Conservation (phyloP, 768 basidiomycete species). For the Trametes villosa region DNA sequence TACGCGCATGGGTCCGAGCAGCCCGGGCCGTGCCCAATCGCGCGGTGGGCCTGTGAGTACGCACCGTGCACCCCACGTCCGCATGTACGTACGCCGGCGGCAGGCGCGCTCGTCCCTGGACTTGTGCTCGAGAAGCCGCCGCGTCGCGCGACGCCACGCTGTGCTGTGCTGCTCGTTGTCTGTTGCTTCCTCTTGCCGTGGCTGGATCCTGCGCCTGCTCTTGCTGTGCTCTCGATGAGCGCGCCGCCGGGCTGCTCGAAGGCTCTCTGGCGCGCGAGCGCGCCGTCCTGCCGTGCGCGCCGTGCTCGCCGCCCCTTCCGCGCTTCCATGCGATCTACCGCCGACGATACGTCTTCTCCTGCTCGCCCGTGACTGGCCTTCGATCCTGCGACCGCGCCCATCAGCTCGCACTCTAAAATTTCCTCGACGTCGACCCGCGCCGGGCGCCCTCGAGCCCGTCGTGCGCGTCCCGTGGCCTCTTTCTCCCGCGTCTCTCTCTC, state of each 20-base stretch:
- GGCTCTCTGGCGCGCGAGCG: not conserved
- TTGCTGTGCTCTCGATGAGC: too few relatives aligned
- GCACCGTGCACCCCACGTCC: too few relatives aligned
- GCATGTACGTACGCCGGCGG: too few relatives aligned
- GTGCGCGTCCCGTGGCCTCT: too few relatives aligned
- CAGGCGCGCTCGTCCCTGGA: too few relatives aligned
- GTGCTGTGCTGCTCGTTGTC: too few relatives aligned
- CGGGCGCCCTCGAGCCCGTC: not conserved
- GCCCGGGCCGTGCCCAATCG: not conserved
- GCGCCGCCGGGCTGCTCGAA: too few relatives aligned
- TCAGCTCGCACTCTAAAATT: constrained; percentile 12
- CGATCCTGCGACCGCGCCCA: constrained; percentile 5
- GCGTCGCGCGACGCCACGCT: not conserved
- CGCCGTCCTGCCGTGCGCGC: not conserved
- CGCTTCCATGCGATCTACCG: constrained; percentile 20
- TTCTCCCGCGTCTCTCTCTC: too few relatives aligned
- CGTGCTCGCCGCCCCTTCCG: not conserved
- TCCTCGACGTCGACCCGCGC: not conserved
- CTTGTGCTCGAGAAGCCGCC: too few relatives aligned
- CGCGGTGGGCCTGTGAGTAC: not conserved
- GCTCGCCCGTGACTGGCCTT: not conserved
- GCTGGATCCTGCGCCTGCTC: too few relatives aligned
- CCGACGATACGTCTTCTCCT: too few relatives aligned
- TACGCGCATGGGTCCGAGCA: constrained; percentile 10
- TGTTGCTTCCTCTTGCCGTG: too few relatives aligned